A percentile compares a stretch with the other conserved stretches of the same genome.
These are phyloP conservation scores for Cladorrhinum sp. DNA, from an alignment of 2,329 filamentous ascomycete genomes.

Conservation along the genomic window DNA sequence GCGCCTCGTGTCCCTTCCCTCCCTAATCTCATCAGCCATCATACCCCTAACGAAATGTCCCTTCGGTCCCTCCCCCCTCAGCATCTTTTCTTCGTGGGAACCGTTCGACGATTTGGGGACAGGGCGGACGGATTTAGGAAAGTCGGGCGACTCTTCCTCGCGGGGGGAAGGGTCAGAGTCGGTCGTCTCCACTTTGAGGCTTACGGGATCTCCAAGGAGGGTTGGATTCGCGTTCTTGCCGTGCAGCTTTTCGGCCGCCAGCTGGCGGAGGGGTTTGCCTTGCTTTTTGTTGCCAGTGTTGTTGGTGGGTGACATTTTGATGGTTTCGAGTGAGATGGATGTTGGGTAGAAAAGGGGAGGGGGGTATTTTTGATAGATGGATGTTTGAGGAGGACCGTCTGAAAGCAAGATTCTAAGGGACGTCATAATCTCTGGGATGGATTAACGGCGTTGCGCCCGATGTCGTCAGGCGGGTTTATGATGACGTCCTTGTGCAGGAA, in stretches of 20 bases:
- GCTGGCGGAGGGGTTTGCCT: slow-evolving; percentile 25
- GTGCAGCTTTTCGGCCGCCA: slow-evolving; percentile 24
- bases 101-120: slow-evolving; percentile 7
- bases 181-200: slow-evolving; percentile 25
- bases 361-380: no score
- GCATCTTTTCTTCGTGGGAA: slow-evolving; percentile 17
- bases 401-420: no score
- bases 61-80: background rate
- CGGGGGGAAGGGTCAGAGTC: slow-evolving; percentile 5
- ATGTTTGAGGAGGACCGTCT: no score
- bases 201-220: slow-evolving; percentile 27
- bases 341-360: no score
- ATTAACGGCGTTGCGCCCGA: no score
- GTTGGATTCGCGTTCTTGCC: slow-evolving; percentile 26
- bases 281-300: background rate
- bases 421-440: no score
- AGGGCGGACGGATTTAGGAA: slow-evolving; percentile 1
- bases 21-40: slow-evolving; percentile 11
- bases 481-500: no score
- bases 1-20: background rate
- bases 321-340: background rate
- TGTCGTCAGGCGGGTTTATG: no score
- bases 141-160: background rate
- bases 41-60: slow-evolving; percentile 16
- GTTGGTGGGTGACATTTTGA: background rate